Percentiles rank a stretch among this genome's conserved stretches.
phyloP scores from a whole-genome alignment of 352 stramenopile species.

The Globisporangium canariense region DNA sequence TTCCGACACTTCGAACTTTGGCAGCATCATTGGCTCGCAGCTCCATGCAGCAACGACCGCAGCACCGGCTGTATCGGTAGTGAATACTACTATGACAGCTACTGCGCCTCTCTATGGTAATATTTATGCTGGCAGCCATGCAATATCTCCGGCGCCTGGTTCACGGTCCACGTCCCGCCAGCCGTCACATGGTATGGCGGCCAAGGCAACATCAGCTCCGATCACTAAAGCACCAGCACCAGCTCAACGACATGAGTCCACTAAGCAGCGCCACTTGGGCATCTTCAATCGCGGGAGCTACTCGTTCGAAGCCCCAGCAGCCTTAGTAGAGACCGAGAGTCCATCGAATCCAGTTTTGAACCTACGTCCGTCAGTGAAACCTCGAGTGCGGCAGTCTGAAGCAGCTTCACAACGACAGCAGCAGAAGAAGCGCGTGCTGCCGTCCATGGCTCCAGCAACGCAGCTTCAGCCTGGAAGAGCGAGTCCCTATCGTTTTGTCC shows the following conservation, averaged over 20 bases:
- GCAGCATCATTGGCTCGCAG: slow-evolving; percentile 4
- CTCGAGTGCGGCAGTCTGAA: not conserved
- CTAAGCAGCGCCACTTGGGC: too few relatives aligned
- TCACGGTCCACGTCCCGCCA: not conserved
- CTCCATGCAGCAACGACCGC: not conserved
- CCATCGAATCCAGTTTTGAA: too few relatives aligned
- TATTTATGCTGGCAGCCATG: too few relatives aligned
- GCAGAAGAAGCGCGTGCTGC: slow-evolving; percentile 9
- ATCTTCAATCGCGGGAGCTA: not conserved
- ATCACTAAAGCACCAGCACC: not conserved
- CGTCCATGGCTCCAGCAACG: slow-evolving; percentile 9
- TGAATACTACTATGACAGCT: not conserved
- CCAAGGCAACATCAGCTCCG: slow-evolving; percentile 8
- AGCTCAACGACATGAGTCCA: too few relatives aligned
- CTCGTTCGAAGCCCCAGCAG: not conserved
- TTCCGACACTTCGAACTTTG: not conserved
- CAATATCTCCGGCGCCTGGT: not conserved
- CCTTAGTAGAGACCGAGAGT: not conserved
- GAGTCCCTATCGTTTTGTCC: slow-evolving; percentile 2
- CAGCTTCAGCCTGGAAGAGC: not conserved
- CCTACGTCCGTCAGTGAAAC: not conserved
- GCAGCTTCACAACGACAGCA: not conserved
- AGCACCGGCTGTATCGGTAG: not conserved
- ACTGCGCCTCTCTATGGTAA: not conserved
- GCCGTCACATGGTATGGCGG: too few relatives aligned